Conservation (phyloP, 148 eudicot genomes). For the Chenopodium album region DNA sequence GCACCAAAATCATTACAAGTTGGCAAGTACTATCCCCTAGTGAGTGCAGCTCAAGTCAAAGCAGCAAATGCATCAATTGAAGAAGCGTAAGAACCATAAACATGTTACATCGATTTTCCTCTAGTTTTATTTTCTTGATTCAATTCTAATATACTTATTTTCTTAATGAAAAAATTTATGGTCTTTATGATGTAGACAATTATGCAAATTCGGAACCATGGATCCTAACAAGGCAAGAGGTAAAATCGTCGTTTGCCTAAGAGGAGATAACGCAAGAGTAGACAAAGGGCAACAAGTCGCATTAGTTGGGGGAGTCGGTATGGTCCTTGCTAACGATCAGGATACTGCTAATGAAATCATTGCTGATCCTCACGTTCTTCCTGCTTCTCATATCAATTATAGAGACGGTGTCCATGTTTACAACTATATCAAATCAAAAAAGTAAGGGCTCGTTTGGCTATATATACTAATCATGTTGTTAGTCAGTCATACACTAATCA, state of each 20-base stretch:
- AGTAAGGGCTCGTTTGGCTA: slow-evolving; percentile 32
- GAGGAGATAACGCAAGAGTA: slow-evolving; percentile 75
- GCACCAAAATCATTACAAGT: slow-evolving; percentile 47
- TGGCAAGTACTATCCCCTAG: slow-evolving; percentile 49
- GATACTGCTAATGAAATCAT: slow-evolving; percentile 59
- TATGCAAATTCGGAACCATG: slow-evolving; percentile 58
- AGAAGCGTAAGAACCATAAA: slow-evolving; percentile 59
- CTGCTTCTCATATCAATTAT: slow-evolving; percentile 70
- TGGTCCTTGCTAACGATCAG: slow-evolving; percentile 66
- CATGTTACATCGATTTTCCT: not conserved
- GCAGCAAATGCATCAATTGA: slow-evolving; percentile 48
- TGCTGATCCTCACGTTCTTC: slow-evolving; percentile 88
- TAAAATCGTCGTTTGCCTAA: slow-evolving; percentile 68
- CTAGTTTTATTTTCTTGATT: not conserved
- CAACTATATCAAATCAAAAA: slow-evolving; percentile 42
- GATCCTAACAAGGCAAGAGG: slow-evolving; percentile 63
- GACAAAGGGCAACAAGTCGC: slow-evolving; percentile 79
- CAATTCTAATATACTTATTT: not conserved
- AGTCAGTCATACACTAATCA: too few relatives aligned
- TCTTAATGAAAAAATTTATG: too few relatives aligned
- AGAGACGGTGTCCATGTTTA: slow-evolving; percentile 48
- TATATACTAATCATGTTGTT: too few relatives aligned
- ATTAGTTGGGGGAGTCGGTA: slow-evolving; percentile 74
- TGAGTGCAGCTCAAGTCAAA: slow-evolving; percentile 52
- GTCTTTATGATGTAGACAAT: slow-evolving; percentile 35